Evolutionary conservation across 441 rosid species (phyloP).

Genomic region (Adansonia gregorii): DNA sequence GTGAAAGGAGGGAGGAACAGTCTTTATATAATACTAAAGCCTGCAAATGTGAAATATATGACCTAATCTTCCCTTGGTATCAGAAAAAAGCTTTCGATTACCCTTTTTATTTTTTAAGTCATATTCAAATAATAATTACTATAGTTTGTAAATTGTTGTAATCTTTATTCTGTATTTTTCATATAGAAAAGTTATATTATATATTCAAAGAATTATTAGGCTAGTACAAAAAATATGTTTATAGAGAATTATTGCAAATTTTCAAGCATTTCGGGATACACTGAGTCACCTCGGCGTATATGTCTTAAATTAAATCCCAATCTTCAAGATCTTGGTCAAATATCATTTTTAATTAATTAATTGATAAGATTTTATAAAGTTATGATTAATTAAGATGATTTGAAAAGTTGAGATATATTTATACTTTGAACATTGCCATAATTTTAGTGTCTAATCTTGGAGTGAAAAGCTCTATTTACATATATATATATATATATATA

Average conservation of each 20-base stretch:
- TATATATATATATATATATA: too few species aligned
- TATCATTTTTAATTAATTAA: not conserved
- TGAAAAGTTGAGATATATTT: not conserved
- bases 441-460: too few species aligned
- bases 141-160: not conserved
- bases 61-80: not conserved
- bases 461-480: too few species aligned
- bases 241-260: not conserved
- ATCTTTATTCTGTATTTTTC: not conserved
- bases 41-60: constrained; percentile 3
- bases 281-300: not conserved
- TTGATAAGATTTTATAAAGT: not conserved
- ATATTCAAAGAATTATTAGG: not conserved
- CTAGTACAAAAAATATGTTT: not conserved
- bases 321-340: not conserved
- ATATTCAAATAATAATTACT: not conserved
- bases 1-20: not conserved
- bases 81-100: not conserved
- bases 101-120: not conserved
- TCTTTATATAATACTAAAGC: not conserved
- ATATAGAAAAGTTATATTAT: not conserved
- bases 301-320: not conserved
- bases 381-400: not conserved
- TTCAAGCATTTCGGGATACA: not conserved
- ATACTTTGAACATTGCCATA: too few species aligned